Conservation (phyloP, 2,329 filamentous ascomycete species). For the Coleophoma crateriformis region DNA sequence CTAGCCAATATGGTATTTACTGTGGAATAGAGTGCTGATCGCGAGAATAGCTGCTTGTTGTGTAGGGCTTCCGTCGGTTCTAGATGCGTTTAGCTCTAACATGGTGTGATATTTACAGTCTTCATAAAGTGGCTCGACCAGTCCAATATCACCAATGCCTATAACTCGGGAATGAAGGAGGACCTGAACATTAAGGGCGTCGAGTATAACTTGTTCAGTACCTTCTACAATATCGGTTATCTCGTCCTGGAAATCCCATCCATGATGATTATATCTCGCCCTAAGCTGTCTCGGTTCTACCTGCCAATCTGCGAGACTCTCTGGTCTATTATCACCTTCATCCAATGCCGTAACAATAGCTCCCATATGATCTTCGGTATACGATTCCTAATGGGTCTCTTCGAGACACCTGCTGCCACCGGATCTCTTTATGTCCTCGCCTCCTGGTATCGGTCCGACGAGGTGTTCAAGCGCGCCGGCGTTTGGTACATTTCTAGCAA, state of each 20-base stretch:
- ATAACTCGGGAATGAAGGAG: conserved; percentile 40
- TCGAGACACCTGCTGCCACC: conserved; percentile 32
- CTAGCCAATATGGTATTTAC: too few species aligned
- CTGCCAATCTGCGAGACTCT: conserved; percentile 1
- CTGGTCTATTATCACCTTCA: conserved; percentile 7
- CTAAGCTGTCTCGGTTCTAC: not conserved
- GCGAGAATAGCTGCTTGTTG: too few species aligned
- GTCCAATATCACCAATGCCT: conserved; percentile 29
- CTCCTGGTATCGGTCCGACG: conserved; percentile 5
- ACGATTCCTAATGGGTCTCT: conserved; percentile 47
- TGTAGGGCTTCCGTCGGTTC: too few species aligned
- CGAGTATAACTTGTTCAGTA: conserved; percentile 3
- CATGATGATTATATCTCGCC: conserved; percentile 1
- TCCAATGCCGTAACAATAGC: not conserved
- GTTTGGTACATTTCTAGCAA: conserved; percentile 3
- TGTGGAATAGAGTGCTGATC: too few species aligned
- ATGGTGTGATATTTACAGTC: too few species aligned
- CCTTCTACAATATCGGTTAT: conserved; percentile 6
- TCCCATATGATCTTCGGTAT: conserved; percentile 36
- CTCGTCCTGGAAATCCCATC: conserved; percentile 5
- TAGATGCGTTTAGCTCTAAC: too few species aligned
- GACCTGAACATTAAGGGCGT: conserved; percentile 36
- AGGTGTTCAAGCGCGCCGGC: conserved; percentile 3
- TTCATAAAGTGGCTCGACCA: conserved; percentile 40
- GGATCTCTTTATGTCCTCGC: conserved; percentile 3